Percentiles rank a stretch among this genome's conserved stretches.
These are phyloP conservation scores for Teratosphaeria gauchensis DNA, from an alignment of 2,329 filamentous ascomycete genomes.

Conservation along the genomic window DNA sequence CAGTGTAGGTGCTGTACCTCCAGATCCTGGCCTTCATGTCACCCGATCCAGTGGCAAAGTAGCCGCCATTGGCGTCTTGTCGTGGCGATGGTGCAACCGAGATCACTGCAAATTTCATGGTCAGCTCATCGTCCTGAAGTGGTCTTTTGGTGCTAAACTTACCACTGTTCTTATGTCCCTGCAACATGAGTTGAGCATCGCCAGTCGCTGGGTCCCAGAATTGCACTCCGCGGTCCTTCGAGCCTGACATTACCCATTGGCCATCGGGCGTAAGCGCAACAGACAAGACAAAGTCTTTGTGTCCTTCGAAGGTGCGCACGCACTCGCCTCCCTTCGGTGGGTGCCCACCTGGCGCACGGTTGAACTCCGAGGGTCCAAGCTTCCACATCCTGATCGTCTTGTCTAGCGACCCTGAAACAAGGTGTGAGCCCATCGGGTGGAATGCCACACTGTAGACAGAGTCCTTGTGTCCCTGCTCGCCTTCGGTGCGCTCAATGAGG, in stretches of 20 bases:
- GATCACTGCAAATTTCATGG: slow-evolving; percentile 53
- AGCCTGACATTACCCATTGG: slow-evolving; percentile 92
- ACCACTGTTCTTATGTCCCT: slow-evolving; percentile 95
- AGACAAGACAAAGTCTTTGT: slow-evolving; percentile 96
- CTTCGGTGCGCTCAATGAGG: slow-evolving; percentile 84
- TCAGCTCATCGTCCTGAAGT: neutral
- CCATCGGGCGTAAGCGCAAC: slow-evolving; percentile 92
- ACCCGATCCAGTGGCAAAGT: slow-evolving; percentile 92
- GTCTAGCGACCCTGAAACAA: slow-evolving; percentile 90
- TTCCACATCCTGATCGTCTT: slow-evolving; percentile 99
- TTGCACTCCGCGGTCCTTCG: slow-evolving; percentile 93
- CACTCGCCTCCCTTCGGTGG: slow-evolving; percentile 77
- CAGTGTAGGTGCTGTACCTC: slow-evolving; percentile 50
- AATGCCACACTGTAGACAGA: slow-evolving; percentile 96
- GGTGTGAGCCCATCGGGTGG: slow-evolving; percentile 81
- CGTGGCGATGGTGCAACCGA: slow-evolving; percentile 87
- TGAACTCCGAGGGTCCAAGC: slow-evolving; percentile 49
- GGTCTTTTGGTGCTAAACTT: slow-evolving; percentile 23
- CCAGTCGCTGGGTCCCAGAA: slow-evolving; percentile 97
- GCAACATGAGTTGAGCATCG: slow-evolving; percentile 92
- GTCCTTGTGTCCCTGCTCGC: slow-evolving; percentile 89
- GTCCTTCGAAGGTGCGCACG: slow-evolving; percentile 92
- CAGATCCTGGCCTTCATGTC: slow-evolving; percentile 98
- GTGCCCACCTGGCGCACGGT: slow-evolving; percentile 40
- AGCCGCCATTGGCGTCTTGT: slow-evolving; percentile 46